Evolutionary conservation across 495 filamentous ascomycete species (phyloP), one percentile per base, ranked within the genome.

Genomic region (Darksidea phi): DNA sequence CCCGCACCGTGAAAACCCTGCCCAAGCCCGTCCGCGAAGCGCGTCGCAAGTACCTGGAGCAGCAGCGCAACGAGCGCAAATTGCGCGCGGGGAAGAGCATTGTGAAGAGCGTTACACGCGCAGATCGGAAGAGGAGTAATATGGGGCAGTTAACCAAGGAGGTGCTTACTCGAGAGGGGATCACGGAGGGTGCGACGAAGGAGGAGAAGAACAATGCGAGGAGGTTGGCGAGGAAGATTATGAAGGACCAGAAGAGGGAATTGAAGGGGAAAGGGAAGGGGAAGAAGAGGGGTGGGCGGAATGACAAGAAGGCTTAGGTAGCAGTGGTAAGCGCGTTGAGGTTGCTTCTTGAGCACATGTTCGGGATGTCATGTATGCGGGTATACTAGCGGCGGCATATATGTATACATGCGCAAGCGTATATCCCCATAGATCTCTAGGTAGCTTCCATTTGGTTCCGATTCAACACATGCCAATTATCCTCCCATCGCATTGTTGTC

Each of bases 211-310:
- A 10, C n/a, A 26, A 23, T 28, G 67, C 59, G 25, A 41, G 64
- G 37, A 55, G 51, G 45, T 20, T 52, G 51, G 64, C 63, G 49
- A 61, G 60, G 48, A 61, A 63, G 8, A 61, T 69, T 37, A 25
- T 69, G 59, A 66, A 57, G 60, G 62, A 64, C 21, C 61, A 59
- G 47, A 70, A 70, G 54, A 67, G 59, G 21, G 57, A 15, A 36
- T 64, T 67, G 67, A 52, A 52, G 36, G 69, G 68, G 50, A 63
- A 58, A 48, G 52, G 0, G 23, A 59, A 43, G 54, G 24, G 42
- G n/a, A 53, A 48, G 55, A 24, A 55, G 5, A 28, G 13, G 53
- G 53, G 52, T 54, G 61, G 58, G 36, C 61, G 54, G 41, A 65
- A 66, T 49, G 65, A 57, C 15, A 62, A 28, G 41, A 70, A 69